Conservation (phyloP, 2,329 filamentous ascomycete species). For the Oidium heveae region DNA sequence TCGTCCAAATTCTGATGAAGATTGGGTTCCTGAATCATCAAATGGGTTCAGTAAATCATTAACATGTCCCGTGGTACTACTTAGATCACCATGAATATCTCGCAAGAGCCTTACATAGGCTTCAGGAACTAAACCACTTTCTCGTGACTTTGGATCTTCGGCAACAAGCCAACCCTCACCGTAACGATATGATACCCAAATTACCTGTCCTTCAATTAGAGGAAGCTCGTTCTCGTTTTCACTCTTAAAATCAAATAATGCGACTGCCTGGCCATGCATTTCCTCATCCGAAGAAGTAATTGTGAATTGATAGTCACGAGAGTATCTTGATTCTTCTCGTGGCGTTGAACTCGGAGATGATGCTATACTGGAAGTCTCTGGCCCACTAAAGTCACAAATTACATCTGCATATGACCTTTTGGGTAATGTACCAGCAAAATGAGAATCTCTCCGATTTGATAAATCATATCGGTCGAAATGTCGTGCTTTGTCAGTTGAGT, state of each 20-base stretch:
- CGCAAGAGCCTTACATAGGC: constrained; percentile 82
- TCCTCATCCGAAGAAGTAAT: constrained; percentile 91
- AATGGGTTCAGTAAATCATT: constrained; percentile 23
- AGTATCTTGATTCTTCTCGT: constrained; percentile 57
- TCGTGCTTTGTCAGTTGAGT: constrained; percentile 37
- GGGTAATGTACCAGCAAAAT: constrained; percentile 23
- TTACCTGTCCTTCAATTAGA: constrained; percentile 80
- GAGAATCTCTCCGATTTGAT: constrained; percentile 24
- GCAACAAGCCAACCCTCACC: constrained; percentile 95
- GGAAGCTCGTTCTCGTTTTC: constrained; percentile 95
- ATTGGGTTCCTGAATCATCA: constrained; percentile 33
- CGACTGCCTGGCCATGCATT: constrained; percentile 90
- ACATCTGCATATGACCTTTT: constrained; percentile 16
- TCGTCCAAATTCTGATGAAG: constrained; percentile 29
- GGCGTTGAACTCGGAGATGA: constrained; percentile 32
- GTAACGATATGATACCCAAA: constrained; percentile 86
- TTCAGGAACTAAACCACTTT: constrained; percentile 86
- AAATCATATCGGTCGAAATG: constrained; percentile 25
- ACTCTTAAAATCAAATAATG: constrained; percentile 78
- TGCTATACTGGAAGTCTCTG: constrained; percentile 29
- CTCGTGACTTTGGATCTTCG: constrained; percentile 78
- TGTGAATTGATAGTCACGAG: constrained; percentile 79
- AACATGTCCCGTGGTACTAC: constrained; percentile 38
- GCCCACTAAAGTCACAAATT: constrained; percentile 18
- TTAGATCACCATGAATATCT: constrained; percentile 79